Conservation (phyloP, 2,329 filamentous ascomycete genomes). For the Cladophialophora yegresii region DNA sequence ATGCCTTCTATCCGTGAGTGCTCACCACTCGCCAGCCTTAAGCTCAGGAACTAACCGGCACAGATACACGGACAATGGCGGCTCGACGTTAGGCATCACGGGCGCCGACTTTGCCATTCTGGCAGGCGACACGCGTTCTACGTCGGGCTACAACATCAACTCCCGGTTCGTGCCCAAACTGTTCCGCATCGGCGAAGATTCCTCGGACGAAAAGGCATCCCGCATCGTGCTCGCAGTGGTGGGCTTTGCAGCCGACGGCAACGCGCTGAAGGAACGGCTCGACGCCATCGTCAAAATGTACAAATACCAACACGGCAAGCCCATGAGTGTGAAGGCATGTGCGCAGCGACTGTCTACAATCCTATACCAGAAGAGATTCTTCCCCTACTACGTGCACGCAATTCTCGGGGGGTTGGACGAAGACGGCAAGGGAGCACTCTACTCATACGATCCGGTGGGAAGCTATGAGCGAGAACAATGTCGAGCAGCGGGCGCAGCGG, state of each 20-base stretch:
- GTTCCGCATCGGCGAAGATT: constrained; percentile 90
- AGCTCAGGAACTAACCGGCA: constrained; percentile 6
- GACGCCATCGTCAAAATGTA: constrained; percentile 98
- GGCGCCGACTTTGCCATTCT: constrained; percentile 94
- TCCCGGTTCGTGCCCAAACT: constrained; percentile 92
- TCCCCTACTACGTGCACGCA: constrained; percentile 96
- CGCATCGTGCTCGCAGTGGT: constrained; percentile 90
- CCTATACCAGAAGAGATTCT: constrained; percentile 96
- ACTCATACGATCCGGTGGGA: constrained; percentile 96
- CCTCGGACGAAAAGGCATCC: constrained; percentile 66
- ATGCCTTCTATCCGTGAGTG: constrained; percentile 88
- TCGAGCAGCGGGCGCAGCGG: constrained; percentile 86
- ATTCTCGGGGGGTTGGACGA: constrained; percentile 94
- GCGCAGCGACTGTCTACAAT: constrained; percentile 94
- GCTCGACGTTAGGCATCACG: constrained; percentile 91
- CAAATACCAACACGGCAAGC: constrained; percentile 95
- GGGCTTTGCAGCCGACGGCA: constrained; percentile 91
- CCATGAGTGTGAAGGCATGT: constrained; percentile 91
- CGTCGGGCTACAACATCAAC: constrained; percentile 98
- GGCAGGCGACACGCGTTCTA: constrained; percentile 94
- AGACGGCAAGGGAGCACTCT: constrained; percentile 88
- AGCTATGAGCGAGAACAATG: constrained; percentile 98
- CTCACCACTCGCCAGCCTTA: not conserved
- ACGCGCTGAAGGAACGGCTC: constrained; percentile 88
- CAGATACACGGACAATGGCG: constrained; percentile 93